phyloP scores from a whole-genome alignment of 495 filamentous ascomycete species.

The Xanthoparmelia taractica region DNA sequence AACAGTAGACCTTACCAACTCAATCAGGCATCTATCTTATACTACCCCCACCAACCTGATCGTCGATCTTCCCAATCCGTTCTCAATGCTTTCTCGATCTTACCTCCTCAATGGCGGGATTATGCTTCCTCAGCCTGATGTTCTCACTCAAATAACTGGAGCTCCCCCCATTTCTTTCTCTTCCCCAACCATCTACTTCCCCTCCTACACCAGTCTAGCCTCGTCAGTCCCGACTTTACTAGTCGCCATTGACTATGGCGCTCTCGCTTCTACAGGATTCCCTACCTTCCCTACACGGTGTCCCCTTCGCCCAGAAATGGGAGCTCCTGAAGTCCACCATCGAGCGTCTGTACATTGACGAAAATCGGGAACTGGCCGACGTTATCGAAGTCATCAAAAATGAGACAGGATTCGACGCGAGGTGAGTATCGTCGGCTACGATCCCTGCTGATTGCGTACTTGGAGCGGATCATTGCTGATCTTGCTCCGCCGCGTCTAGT shows the following conservation, averaged over 20 bases:
- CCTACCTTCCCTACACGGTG: slow-evolving; percentile 16
- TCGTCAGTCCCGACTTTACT: background rate
- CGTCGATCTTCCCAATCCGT: background rate
- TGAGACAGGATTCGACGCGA: slow-evolving; percentile 32
- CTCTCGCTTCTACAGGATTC: background rate
- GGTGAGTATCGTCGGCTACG: slow-evolving; percentile 27
- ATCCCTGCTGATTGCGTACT: slow-evolving; percentile 3
- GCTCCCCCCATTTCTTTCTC: background rate
- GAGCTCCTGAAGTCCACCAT: slow-evolving; percentile 33
- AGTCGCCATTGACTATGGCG: slow-evolving; percentile 9
- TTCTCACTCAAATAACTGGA: background rate
- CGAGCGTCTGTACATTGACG: slow-evolving; percentile 31
- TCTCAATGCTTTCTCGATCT: background rate
- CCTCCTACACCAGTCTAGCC: background rate
- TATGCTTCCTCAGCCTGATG: background rate
- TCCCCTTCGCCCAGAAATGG: slow-evolving; percentile 34
- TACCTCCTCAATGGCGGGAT: background rate
- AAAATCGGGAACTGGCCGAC: slow-evolving; percentile 24
- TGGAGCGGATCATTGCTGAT: slow-evolving; percentile 7
- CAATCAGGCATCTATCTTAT: no score
- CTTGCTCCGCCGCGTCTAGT: slow-evolving; percentile 23
- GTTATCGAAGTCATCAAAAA: slow-evolving; percentile 30
- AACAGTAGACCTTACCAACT: no score
- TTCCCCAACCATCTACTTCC: background rate
- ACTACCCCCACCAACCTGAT: background rate